A percentile compares a stretch with the other conserved stretches of the same genome.
Evolutionary conservation across 371 early-diverging fungal species (phyloP).

Genomic region (Cokeromyces recurvatus): DNA sequence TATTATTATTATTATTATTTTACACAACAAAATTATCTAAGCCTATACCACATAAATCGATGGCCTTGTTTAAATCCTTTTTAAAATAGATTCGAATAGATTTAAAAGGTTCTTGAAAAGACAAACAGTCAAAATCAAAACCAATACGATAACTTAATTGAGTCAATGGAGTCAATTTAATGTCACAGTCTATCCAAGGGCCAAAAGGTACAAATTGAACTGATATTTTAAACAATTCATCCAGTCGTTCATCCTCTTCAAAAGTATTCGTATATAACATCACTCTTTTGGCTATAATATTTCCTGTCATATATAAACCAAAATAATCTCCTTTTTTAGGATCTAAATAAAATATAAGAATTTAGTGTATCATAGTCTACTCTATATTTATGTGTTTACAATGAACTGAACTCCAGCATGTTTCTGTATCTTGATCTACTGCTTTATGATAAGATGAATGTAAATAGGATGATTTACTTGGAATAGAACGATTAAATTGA

Average conservation of each 20-base stretch:
- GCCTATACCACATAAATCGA: conserved; percentile 37
- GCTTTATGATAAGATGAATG: conserved; percentile 52
- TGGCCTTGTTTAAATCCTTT: conserved; percentile 14
- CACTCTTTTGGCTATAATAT: conserved; percentile 29
- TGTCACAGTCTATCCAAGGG: conserved; percentile 11
- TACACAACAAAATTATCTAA: conserved; percentile 35
- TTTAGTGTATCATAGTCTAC: not conserved
- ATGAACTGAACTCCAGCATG: conserved; percentile 52
- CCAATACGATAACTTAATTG: conserved; percentile 4
- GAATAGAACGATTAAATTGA: conserved; percentile 13
- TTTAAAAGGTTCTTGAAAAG: conserved; percentile 9
- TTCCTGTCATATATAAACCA: conserved; percentile 47
- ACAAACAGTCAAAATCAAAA: conserved; percentile 20
- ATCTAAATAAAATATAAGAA: conserved; percentile 7
- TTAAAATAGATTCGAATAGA: conserved; percentile 23
- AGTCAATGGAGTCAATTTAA: not conserved
- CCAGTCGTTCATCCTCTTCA: not conserved
- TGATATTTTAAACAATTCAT: conserved; percentile 23
- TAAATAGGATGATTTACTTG: conserved; percentile 30
- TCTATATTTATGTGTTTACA: conserved; percentile 17
- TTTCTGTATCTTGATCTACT: conserved; percentile 49
- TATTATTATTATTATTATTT: too few species aligned
- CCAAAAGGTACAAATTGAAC: conserved; percentile 16
- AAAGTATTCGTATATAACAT: conserved; percentile 14
- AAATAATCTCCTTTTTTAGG: conserved; percentile 38